These are phyloP conservation scores for Adansonia madagascariensis DNA, from an alignment of 441 rosid genomes.

Conservation along the genomic window DNA sequence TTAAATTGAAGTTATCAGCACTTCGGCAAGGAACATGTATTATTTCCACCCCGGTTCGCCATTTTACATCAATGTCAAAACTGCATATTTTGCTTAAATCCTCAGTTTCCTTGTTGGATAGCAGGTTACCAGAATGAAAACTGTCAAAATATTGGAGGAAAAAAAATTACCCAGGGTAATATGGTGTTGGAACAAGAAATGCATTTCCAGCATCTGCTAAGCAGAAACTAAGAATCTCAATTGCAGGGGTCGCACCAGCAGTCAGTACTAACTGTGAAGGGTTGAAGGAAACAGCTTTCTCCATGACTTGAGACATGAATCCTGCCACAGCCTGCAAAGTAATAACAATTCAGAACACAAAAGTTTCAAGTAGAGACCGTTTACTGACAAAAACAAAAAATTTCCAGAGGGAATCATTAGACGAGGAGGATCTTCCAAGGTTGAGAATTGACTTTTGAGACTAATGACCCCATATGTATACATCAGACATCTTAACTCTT, in stretches of 20 bases:
- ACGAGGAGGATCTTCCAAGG: not conserved
- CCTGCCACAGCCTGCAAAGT: slow-evolving; percentile 66
- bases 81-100: slow-evolving; percentile 46
- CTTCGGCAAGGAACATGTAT: slow-evolving; percentile 86
- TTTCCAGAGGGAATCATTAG: not conserved
- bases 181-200: slow-evolving; percentile 83
- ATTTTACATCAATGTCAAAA: slow-evolving; percentile 78
- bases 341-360: slow-evolving; percentile 17
- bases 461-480: not conserved
- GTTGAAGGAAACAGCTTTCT: slow-evolving; percentile 52
- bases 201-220: slow-evolving; percentile 91
- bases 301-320: slow-evolving; percentile 68
- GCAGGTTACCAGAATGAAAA: slow-evolving; percentile 15
- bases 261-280: slow-evolving; percentile 71
- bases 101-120: slow-evolving; percentile 33
- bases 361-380: not conserved
- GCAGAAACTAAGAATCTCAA: slow-evolving; percentile 82
- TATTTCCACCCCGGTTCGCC: slow-evolving; percentile 89
- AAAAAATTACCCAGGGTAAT: slow-evolving; percentile 61
- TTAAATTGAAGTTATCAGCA: slow-evolving; percentile 64
- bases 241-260: slow-evolving; percentile 74
- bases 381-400: not conserved
- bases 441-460: not conserved
- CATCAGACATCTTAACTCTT: not conserved
- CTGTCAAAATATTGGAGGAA: not conserved